Evolutionary conservation across 164 flowering plant species (phyloP).

Genomic region (Aristolochia californica): DNA sequence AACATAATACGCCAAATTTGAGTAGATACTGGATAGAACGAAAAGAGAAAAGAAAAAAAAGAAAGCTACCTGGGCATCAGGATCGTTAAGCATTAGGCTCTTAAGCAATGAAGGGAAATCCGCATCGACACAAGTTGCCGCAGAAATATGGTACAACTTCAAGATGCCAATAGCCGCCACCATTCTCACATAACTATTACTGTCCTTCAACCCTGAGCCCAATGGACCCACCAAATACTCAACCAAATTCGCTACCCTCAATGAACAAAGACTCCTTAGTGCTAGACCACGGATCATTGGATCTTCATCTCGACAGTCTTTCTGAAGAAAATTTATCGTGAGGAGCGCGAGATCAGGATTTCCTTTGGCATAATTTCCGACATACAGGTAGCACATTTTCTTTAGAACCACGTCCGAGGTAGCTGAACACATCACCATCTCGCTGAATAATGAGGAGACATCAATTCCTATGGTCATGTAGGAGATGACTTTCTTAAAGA

Average conservation of each 20-base stretch:
- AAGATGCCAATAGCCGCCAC: slow-evolving; percentile 80
- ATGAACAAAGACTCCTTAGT: slow-evolving; percentile 75
- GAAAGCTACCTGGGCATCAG: slow-evolving; percentile 62
- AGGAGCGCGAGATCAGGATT: slow-evolving; percentile 94
- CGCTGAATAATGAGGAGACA: slow-evolving; percentile 92
- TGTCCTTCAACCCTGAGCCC: slow-evolving; percentile 79
- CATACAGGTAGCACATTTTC: slow-evolving; percentile 97
- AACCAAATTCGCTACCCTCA: slow-evolving; percentile 79
- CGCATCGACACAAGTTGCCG: slow-evolving; percentile 75
- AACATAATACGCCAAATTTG: too few relatives aligned
- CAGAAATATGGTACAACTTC: slow-evolving; percentile 87
- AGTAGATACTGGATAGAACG: too few relatives aligned
- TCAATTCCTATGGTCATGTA: slow-evolving; percentile 96
- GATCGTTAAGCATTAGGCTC: slow-evolving; percentile 72
- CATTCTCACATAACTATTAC: slow-evolving; percentile 73
- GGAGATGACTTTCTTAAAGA: slow-evolving; percentile 92
- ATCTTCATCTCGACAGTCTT: slow-evolving; percentile 92
- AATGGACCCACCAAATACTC: slow-evolving; percentile 96
- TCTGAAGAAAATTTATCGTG: slow-evolving; percentile 94
- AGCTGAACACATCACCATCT: slow-evolving; percentile 99
- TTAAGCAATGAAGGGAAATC: slow-evolving; percentile 77
- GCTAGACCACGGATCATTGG: slow-evolving; percentile 99
- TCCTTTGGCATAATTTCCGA: slow-evolving; percentile 88
- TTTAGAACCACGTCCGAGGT: slow-evolving; percentile 92
- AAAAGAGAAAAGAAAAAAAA: too few relatives aligned